These are phyloP conservation scores for Myrica gale DNA, from an alignment of 306 rosid species.

Conservation along the genomic window DNA sequence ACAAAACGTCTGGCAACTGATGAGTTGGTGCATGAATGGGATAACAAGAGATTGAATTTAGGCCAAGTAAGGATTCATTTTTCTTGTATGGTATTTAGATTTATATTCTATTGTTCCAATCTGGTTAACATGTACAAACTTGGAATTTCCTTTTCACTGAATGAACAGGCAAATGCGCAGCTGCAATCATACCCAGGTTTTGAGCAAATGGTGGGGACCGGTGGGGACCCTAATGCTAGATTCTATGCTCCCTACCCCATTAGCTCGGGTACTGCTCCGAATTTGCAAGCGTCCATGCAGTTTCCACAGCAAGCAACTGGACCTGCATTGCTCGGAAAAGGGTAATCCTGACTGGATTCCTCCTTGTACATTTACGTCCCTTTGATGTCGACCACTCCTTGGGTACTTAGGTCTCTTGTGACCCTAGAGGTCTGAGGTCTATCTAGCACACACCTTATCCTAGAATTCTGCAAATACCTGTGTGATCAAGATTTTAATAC, in stretches of 20 bases:
- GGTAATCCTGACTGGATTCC: constrained; percentile 46
- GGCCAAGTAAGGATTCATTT: constrained; percentile 68
- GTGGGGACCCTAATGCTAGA: constrained; percentile 51
- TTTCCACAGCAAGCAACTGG: constrained; percentile 58
- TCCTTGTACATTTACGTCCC: constrained; percentile 21
- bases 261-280: constrained; percentile 44
- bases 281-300: constrained; percentile 48
- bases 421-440: constrained; percentile 3
- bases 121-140: constrained; percentile 2
- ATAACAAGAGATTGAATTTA: constrained; percentile 78
- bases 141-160: constrained; percentile 16
- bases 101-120: constrained; percentile 12
- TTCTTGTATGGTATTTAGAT: constrained; percentile 8
- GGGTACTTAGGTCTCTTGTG: constrained; percentile 7
- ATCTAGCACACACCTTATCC: neutral
- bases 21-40: constrained; percentile 78
- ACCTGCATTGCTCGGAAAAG: constrained; percentile 76
- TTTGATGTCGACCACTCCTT: neutral
- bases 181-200: constrained; percentile 46
- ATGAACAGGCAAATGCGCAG: constrained; percentile 55
- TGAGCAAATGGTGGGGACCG: constrained; percentile 51
- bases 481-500: constrained; percentile 13
- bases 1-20: constrained; percentile 90
- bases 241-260: constrained; percentile 41
- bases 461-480: neutral